These are phyloP conservation scores for Moringa oleifera DNA, from an alignment of 345 rosid species.

Conservation along the genomic window DNA sequence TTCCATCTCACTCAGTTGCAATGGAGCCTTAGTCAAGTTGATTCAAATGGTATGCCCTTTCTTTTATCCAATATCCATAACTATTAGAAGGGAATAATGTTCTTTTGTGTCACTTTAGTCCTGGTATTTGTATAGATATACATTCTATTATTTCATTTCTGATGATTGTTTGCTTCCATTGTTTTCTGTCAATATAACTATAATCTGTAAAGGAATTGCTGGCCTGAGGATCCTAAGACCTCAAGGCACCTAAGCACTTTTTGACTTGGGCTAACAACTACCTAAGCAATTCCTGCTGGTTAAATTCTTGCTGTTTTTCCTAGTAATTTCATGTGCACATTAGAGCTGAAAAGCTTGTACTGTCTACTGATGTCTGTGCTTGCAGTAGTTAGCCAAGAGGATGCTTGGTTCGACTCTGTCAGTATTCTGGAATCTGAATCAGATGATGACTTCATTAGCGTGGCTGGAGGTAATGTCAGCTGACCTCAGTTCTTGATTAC, in stretches of 20 bases:
- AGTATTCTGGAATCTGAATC: slow-evolving; percentile 86
- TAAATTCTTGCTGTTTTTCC: background rate
- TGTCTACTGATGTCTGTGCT: slow-evolving; percentile 9
- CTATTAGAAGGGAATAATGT: background rate
- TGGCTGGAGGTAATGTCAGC: slow-evolving; percentile 68
- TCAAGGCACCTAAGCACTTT: too few relatives aligned
- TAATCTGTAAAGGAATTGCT: too few relatives aligned
- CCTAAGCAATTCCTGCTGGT: too few relatives aligned
- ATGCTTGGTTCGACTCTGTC: slow-evolving; percentile 73
- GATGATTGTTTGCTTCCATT: too few relatives aligned
- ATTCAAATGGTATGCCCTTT: slow-evolving; percentile 30
- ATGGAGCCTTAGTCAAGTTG: slow-evolving; percentile 47
- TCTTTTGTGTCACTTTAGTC: too few relatives aligned
- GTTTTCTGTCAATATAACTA: too few relatives aligned
- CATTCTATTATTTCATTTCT: too few relatives aligned
- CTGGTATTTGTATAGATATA: too few relatives aligned
- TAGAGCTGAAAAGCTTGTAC: slow-evolving; percentile 6
- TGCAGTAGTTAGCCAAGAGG: slow-evolving; percentile 57
- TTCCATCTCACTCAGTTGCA: slow-evolving; percentile 58
- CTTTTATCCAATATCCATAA: background rate
- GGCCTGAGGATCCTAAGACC: too few relatives aligned
- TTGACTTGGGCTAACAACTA: too few relatives aligned
- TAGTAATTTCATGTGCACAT: too few relatives aligned
- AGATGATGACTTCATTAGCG: slow-evolving; percentile 74
- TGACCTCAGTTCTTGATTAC: too few relatives aligned